Evolutionary conservation across 1,284 basidiomycete genomes (phyloP).

Genomic region (Leccinum subfulvum): DNA sequence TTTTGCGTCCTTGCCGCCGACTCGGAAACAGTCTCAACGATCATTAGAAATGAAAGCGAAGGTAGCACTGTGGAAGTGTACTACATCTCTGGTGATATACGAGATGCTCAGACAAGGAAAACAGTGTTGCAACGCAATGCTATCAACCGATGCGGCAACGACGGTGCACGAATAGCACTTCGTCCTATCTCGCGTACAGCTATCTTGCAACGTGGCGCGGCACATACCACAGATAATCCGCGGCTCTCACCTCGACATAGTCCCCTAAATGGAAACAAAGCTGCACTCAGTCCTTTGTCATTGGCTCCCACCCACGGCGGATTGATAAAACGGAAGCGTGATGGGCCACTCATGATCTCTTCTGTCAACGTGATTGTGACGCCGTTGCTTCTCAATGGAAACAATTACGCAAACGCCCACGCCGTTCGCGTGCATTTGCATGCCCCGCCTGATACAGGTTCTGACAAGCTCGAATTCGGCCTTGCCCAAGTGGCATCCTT

Average conservation of each 20-base stretch:
- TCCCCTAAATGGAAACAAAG: constrained; percentile 28
- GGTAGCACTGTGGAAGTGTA: constrained; percentile 56
- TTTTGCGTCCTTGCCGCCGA: constrained; percentile 68
- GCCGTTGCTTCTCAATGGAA: constrained; percentile 41
- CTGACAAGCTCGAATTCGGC: constrained; percentile 78
- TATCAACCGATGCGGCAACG: constrained; percentile 53
- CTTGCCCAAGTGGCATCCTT: constrained; percentile 44
- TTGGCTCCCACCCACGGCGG: constrained; percentile 25
- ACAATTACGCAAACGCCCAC: constrained; percentile 44
- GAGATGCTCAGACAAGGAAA: constrained; percentile 57
- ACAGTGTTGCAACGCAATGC: constrained; percentile 59
- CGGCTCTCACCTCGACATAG: constrained; percentile 34
- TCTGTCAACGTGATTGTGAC: constrained; percentile 55
- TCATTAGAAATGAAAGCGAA: constrained; percentile 57
- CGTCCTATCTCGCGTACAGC: constrained; percentile 37
- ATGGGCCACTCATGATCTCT: constrained; percentile 63
- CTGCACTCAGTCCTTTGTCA: constrained; percentile 17
- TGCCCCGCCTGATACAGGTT: constrained; percentile 53
- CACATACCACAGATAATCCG: constrained; percentile 22
- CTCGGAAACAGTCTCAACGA: constrained; percentile 52
- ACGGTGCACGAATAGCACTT: constrained; percentile 57
- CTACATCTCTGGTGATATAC: constrained; percentile 55
- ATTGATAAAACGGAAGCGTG: constrained; percentile 39
- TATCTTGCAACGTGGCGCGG: constrained; percentile 29
- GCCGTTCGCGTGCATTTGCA: constrained; percentile 58